Evolutionary conservation across 306 rosid genomes (phyloP).

Genomic region (Hippophae rhamnoides): DNA sequence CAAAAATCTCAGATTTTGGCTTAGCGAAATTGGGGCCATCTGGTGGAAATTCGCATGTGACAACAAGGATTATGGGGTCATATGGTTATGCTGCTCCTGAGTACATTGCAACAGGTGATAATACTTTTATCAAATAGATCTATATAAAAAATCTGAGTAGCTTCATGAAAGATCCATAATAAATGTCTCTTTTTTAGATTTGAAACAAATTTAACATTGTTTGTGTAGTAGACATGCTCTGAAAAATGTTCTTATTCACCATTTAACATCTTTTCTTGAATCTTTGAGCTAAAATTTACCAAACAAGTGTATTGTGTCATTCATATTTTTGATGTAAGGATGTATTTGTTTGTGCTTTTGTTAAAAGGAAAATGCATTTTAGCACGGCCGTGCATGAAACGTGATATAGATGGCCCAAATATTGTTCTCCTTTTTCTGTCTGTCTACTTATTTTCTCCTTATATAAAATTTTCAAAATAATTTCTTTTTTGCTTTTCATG

Average conservation of each 20-base stretch:
- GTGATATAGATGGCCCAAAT: too few species aligned
- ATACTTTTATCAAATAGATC: background rate
- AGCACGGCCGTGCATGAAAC: too few species aligned
- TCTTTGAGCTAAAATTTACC: background rate
- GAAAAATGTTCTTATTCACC: background rate
- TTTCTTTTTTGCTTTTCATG: too few species aligned
- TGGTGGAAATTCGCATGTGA: constrained; percentile 65
- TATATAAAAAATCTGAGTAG: background rate
- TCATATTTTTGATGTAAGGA: too few species aligned
- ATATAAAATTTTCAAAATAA: too few species aligned
- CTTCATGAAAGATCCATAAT: background rate
- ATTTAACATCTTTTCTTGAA: background rate
- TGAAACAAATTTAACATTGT: background rate
- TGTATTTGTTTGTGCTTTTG: background rate
- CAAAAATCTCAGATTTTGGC: constrained; percentile 84
- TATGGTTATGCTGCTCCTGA: constrained; percentile 88
- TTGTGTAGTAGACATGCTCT: background rate
- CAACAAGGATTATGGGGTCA: constrained; percentile 80
- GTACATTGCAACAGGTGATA: constrained; percentile 70
- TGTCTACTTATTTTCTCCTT: too few species aligned
- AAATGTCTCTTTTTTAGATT: background rate
- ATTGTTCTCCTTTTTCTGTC: too few species aligned
- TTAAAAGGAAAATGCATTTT: background rate
- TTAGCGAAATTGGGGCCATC: constrained; percentile 81
- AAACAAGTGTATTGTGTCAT: background rate